These are phyloP conservation scores for Hyaloperonospora arabidopsidis DNA, from an alignment of 352 stramenopile species.

Conservation along the genomic window DNA sequence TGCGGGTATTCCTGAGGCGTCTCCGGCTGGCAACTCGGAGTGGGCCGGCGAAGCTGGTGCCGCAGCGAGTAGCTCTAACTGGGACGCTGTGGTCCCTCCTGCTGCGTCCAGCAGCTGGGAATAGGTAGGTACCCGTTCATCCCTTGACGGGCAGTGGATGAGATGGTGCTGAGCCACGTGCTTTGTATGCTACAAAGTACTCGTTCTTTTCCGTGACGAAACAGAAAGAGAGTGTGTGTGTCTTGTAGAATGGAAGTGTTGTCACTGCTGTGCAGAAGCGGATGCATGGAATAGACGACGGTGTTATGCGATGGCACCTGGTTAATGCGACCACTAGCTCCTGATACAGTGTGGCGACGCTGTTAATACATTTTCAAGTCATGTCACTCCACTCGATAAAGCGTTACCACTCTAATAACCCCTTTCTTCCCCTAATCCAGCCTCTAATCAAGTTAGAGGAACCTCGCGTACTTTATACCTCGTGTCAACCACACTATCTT, in stretches of 20 bases:
- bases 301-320: constrained; percentile 89
- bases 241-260: constrained; percentile 5
- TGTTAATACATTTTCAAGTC: constrained; percentile 23
- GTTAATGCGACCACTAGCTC: constrained; percentile 81
- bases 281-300: constrained; percentile 90
- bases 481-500: too few relatives aligned
- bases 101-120: constrained; percentile 67
- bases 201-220: constrained; percentile 33
- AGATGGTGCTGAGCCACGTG: constrained; percentile 2
- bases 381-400: not conserved
- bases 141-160: not conserved
- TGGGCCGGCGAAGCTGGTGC: constrained; percentile 68
- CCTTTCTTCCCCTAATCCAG: too few relatives aligned
- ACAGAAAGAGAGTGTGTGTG: constrained; percentile 7
- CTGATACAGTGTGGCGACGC: constrained; percentile 6
- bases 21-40: constrained; percentile 50
- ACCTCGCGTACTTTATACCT: too few relatives aligned
- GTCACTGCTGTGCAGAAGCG: constrained; percentile 17
- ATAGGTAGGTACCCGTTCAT: constrained; percentile 34
- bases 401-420: too few relatives aligned
- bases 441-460: too few relatives aligned
- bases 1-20: constrained; percentile 59
- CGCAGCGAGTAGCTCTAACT: constrained; percentile 36
- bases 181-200: constrained; percentile 11
- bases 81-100: constrained; percentile 44